These are phyloP conservation scores for Rusavskia elegans DNA, from an alignment of 495 filamentous ascomycete species.

Conservation along the genomic window DNA sequence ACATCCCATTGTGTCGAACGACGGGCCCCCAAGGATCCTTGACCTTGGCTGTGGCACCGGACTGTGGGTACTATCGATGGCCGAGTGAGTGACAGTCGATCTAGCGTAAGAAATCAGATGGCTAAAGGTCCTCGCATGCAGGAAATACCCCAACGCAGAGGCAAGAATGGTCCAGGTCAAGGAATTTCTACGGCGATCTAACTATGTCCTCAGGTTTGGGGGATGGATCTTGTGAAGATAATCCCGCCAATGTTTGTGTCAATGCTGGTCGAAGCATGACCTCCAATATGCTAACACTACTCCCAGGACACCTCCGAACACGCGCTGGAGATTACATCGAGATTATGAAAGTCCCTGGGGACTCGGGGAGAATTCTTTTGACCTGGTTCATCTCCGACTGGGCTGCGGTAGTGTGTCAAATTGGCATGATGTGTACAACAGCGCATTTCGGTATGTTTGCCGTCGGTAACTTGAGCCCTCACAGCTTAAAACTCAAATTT, in stretches of 20 bases:
- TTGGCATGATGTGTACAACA: slow-evolving; percentile 62
- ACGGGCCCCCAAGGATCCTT: slow-evolving; percentile 38
- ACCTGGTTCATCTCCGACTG: slow-evolving; percentile 73
- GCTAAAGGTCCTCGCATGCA: slow-evolving; percentile 14
- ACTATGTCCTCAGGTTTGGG: slow-evolving; percentile 35
- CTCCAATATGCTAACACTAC: not conserved
- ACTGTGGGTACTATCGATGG: slow-evolving; percentile 83
- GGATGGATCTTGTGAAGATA: slow-evolving; percentile 65
- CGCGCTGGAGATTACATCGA: slow-evolving; percentile 46
- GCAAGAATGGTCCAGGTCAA: slow-evolving; percentile 4
- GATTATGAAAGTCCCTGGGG: slow-evolving; percentile 78
- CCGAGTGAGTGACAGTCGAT: slow-evolving; percentile 37
- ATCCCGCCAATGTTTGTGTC: slow-evolving; percentile 50
- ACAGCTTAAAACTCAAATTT: not conserved
- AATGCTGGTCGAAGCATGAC: not conserved
- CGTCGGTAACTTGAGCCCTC: not conserved
- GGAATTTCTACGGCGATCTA: not conserved
- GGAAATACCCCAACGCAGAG: slow-evolving; percentile 42
- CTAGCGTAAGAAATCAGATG: not conserved
- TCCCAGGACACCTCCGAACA: slow-evolving; percentile 50
- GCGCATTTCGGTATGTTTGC: slow-evolving; percentile 42
- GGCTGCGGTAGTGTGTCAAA: slow-evolving; percentile 64
- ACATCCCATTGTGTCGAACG: slow-evolving; percentile 35
- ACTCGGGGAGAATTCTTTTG: slow-evolving; percentile 59
- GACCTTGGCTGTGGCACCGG: slow-evolving; percentile 83